Base-by-base conservation (phyloP, 345 rosid genomes). In the Excoecaria cochinchinensis region DNA sequence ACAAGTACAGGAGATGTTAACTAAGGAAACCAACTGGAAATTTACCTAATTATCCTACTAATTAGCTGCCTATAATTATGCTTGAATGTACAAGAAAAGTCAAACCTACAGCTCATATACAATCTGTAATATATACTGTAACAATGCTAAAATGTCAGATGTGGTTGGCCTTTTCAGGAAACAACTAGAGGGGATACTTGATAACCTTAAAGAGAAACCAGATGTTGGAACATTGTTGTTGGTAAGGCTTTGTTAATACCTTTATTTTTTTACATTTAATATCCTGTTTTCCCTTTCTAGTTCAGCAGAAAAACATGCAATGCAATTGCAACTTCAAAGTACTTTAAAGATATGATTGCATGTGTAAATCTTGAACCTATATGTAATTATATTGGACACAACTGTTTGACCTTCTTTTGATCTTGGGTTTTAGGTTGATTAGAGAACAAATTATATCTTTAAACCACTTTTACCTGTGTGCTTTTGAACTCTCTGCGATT, bases 161-260 rank as follows among this genome's bases (percentile, higher is more conserved):
- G 9, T 53, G 61, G 44, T 53, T 53, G 81, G 66, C 65, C 47
- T 81, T 85, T 85, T 19, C 89, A 95, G 97, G 88, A 93, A 90
- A 82, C 99, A 95, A 78, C 81, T 95, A 36, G 99, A 93, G 72
- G 93, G 81, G 71, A 95, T 95, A 81, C 92, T 95, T 55, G 86
- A 86, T 55, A 89, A 86, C 83, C 75, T 93, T 85, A 89, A 90
- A 81, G 99, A 93, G 86, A 95, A 91, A 86, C 97, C 99, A 38
- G 99, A 88, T 80, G 99, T 95, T 24, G 97, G 92, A 64, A 87
- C 84, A 67, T 76, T 95, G 73, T 85, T 93, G 77, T 74, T 89
- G 98, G 99, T 95, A 84, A 79, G 89, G 76, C 76, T 73, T n/a
- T 65, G 17, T 61, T 19, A 44, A 17, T 36, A 10, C 46, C 24